phyloP scores from a whole-genome alignment of 148 eudicot genomes.

The Amaranthus hypochondriacus region DNA sequence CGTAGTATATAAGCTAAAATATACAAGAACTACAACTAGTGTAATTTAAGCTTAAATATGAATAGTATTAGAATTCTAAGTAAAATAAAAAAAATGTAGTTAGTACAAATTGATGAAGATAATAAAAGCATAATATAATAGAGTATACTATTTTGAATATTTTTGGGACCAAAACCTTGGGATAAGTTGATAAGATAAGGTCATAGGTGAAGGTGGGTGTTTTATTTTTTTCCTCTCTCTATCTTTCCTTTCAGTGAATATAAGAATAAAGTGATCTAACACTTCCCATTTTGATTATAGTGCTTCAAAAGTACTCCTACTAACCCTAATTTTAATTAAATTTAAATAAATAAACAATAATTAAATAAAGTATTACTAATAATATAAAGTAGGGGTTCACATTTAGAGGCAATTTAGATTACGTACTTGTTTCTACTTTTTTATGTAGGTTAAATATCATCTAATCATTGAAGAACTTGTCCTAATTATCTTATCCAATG shows the following conservation, averaged over 20 bases:
- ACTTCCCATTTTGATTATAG: slow-evolving; percentile 12
- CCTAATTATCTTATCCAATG: slow-evolving; percentile 8
- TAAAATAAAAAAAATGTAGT: background rate
- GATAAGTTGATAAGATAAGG: slow-evolving; percentile 33
- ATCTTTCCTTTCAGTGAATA: background rate
- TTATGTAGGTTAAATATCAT: slow-evolving; percentile 10
- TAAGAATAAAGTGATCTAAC: slow-evolving; percentile 28
- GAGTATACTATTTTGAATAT: background rate
- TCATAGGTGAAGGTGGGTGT: slow-evolving; percentile 6
- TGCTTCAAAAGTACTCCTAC: slow-evolving; percentile 7
- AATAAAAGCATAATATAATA: slow-evolving; percentile 1
- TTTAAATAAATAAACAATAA: background rate
- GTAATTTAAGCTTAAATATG: no score
- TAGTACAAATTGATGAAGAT: slow-evolving; percentile 10
- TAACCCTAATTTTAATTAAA: background rate
- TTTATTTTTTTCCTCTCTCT: slow-evolving; percentile 10
- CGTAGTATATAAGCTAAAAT: no score
- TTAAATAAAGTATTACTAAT: background rate
- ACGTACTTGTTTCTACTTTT: slow-evolving; percentile 8
- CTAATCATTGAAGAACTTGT: slow-evolving; percentile 25
- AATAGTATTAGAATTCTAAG: no score
- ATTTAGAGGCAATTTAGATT: slow-evolving; percentile 20
- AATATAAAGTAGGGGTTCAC: background rate
- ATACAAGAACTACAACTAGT: no score
- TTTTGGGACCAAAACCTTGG: slow-evolving; percentile 28